Conservation (phyloP, 2,329 filamentous ascomycete species). For the Raffaelea deltoideospora region DNA sequence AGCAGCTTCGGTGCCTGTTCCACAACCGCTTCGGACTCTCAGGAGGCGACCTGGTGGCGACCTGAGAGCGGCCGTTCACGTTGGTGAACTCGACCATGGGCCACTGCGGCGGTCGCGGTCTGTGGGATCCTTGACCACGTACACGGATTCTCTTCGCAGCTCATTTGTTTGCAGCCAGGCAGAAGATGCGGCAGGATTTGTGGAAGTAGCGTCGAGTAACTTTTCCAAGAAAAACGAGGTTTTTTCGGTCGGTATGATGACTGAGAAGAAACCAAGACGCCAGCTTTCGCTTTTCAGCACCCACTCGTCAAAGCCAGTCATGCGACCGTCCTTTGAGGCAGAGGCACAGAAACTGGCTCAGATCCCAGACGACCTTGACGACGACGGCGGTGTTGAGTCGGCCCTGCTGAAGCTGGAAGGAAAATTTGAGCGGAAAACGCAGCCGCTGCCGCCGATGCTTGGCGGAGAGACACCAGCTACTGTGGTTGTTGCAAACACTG, state of each 20-base stretch:
- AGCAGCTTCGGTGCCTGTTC: slow-evolving; percentile 27
- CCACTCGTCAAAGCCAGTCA: slow-evolving; percentile 44
- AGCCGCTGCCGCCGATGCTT: not conserved
- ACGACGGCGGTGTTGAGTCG: slow-evolving; percentile 83
- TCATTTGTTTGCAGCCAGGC: slow-evolving; percentile 33
- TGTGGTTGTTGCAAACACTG: too few species aligned
- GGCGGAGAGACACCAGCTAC: not conserved
- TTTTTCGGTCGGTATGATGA: slow-evolving; percentile 44
- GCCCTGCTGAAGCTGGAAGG: slow-evolving; percentile 85
- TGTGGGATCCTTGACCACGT: slow-evolving; percentile 43
- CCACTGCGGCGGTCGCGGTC: slow-evolving; percentile 39
- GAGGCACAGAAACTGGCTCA: slow-evolving; percentile 77
- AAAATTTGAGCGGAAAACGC: slow-evolving; percentile 46
- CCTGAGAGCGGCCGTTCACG: slow-evolving; percentile 51
- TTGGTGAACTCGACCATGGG: slow-evolving; percentile 41
- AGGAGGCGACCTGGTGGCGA: slow-evolving; percentile 63
- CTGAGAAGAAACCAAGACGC: slow-evolving; percentile 31
- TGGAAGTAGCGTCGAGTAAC: slow-evolving; percentile 24
- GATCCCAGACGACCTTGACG: slow-evolving; percentile 66
- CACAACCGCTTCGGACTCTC: slow-evolving; percentile 45
- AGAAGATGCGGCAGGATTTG: slow-evolving; percentile 24
- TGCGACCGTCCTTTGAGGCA: slow-evolving; percentile 69
- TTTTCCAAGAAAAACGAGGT: slow-evolving; percentile 26
- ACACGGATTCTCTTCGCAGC: slow-evolving; percentile 43
- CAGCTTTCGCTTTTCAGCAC: slow-evolving; percentile 43